phyloP scores from a whole-genome alignment of 495 filamentous ascomycete species.

The Penicillium bovifimosum region DNA sequence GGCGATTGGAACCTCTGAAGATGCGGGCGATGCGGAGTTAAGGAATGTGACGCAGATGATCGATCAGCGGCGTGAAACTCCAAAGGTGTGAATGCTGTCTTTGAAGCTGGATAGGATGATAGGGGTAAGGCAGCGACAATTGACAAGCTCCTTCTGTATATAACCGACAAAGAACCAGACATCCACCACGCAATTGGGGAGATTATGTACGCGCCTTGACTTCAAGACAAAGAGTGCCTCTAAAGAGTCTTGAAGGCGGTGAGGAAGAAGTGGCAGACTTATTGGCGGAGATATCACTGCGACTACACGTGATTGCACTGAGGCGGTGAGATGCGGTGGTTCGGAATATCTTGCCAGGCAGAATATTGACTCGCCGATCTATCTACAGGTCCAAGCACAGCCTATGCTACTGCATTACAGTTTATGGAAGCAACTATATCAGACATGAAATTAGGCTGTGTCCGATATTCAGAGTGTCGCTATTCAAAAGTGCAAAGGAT shows the following conservation, averaged over 20 bases:
- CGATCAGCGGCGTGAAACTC: background rate
- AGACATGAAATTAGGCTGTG: no score
- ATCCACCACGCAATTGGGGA: slow-evolving; percentile 26
- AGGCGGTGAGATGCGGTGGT: background rate
- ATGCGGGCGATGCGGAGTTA: slow-evolving; percentile 12
- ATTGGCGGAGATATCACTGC: slow-evolving; percentile 2
- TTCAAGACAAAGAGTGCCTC: background rate
- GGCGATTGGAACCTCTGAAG: background rate
- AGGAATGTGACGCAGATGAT: slow-evolving; percentile 1
- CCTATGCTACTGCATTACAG: no score
- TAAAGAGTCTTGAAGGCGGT: background rate
- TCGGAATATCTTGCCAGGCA: no score
- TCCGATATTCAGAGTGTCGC: no score
- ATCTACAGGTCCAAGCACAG: no score
- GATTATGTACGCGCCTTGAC: background rate
- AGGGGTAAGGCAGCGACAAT: slow-evolving; percentile 10
- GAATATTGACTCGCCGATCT: no score
- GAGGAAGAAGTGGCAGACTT: background rate
- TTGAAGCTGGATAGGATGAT: background rate
- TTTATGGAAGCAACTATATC: no score
- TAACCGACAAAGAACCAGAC: slow-evolving; percentile 23
- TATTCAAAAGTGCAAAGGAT: no score
- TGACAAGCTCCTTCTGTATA: slow-evolving; percentile 30
- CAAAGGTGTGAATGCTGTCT: background rate
- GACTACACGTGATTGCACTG: slow-evolving; percentile 13